Conservation (phyloP, 306 rosid genomes). For the Prosopis cineraria region DNA sequence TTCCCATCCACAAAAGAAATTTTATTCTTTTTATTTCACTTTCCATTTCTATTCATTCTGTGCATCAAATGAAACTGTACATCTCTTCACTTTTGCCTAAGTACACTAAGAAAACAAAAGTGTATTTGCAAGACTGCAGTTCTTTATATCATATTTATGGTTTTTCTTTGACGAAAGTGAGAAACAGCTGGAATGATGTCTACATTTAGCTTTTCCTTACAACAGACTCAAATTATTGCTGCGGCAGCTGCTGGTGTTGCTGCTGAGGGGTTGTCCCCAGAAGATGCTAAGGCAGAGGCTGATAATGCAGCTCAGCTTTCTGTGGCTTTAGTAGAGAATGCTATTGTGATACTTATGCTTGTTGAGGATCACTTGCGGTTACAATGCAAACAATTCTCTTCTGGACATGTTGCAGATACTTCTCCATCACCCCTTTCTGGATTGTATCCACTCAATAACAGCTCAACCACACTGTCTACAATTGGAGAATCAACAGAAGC, state of each 20-base stretch:
- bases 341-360: conserved; percentile 96
- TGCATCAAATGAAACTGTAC: background rate
- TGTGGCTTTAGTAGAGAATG: conserved; percentile 93
- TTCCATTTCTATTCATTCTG: background rate
- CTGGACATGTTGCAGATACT: conserved; percentile 58
- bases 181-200: conserved; percentile 36
- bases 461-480: conserved; percentile 45
- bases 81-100: conserved; percentile 20
- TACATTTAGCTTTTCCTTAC: conserved; percentile 51
- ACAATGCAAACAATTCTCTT: conserved; percentile 72
- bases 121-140: conserved; percentile 19
- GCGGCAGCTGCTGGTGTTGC: conserved; percentile 97
- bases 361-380: conserved; percentile 97
- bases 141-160: conserved; percentile 15
- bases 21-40: too few relatives aligned
- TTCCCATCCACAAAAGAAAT: too few relatives aligned
- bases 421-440: conserved; percentile 84
- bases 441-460: conserved; percentile 57
- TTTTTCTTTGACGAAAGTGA: conserved; percentile 27
- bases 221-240: conserved; percentile 96
- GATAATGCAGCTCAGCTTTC: conserved; percentile 92
- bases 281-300: conserved; percentile 82
- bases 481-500: conserved; percentile 51
- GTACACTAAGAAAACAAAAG: conserved; percentile 14
- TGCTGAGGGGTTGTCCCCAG: conserved; percentile 86